Conservation (phyloP, 306 rosid species). For the Trifolium dubium region DNA sequence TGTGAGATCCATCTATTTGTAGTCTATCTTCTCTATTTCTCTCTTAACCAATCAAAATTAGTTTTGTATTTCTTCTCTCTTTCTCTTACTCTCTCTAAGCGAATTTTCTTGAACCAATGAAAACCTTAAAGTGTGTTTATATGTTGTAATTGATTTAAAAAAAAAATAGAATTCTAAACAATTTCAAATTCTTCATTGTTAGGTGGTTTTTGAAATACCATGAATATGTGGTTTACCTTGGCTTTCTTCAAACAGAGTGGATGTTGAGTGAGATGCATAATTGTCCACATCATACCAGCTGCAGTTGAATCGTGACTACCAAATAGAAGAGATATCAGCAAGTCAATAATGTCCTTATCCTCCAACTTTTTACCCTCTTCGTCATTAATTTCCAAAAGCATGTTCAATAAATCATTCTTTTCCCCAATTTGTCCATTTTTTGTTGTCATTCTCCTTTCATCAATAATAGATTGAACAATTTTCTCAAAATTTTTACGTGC, state of each 20-base stretch:
- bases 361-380: slow-evolving; percentile 43
- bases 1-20: too few relatives aligned
- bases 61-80: too few relatives aligned
- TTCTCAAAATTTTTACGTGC: slow-evolving; percentile 30
- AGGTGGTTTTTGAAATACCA: too few relatives aligned
- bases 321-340: slow-evolving; percentile 8
- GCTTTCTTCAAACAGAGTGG: slow-evolving; percentile 4
- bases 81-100: too few relatives aligned
- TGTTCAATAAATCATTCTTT: slow-evolving; percentile 51
- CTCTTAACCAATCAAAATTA: too few relatives aligned
- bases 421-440: not conserved
- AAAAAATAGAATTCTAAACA: too few relatives aligned
- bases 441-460: slow-evolving; percentile 21
- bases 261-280: not conserved
- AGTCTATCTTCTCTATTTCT: too few relatives aligned
- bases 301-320: slow-evolving; percentile 13
- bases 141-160: too few relatives aligned
- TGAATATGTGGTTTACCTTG: not conserved
- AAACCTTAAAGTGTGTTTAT: too few relatives aligned
- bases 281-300: not conserved
- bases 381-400: slow-evolving; percentile 49
- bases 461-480: slow-evolving; percentile 12
- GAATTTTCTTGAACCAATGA: too few relatives aligned
- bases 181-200: too few relatives aligned
- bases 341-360: slow-evolving; percentile 54